Evolutionary conservation across 192 early-diverging fungal genomes (phyloP).

Genomic region (Mortierella claussenii): DNA sequence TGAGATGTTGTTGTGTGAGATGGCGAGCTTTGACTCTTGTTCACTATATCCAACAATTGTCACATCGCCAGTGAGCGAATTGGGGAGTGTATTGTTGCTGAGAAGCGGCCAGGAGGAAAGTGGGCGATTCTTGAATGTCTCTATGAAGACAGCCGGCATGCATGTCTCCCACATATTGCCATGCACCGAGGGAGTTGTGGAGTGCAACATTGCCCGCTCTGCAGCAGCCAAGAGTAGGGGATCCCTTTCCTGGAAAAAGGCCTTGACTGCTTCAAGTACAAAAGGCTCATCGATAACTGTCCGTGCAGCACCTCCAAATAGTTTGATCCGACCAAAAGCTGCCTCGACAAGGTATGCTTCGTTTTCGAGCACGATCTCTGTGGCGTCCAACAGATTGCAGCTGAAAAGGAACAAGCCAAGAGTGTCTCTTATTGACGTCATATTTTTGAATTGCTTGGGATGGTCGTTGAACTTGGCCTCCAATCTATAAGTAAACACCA

Average conservation of each 20-base stretch:
- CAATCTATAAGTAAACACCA: too few relatives aligned
- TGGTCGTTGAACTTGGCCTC: constrained; percentile 11
- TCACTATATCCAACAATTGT: constrained; percentile 22
- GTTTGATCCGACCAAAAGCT: constrained; percentile 36
- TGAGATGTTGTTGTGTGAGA: constrained; percentile 10
- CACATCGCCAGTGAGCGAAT: constrained; percentile 16
- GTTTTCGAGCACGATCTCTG: constrained; percentile 13
- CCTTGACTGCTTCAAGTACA: background rate
- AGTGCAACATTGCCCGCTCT: constrained; percentile 30
- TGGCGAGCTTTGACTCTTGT: constrained; percentile 10
- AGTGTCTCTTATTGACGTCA: constrained; percentile 7
- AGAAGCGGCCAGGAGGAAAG: constrained; percentile 15
- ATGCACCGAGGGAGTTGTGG: constrained; percentile 9
- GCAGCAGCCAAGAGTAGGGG: constrained; percentile 14
- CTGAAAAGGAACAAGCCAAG: constrained; percentile 27
- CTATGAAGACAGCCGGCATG: constrained; percentile 25
- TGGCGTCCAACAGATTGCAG: constrained; percentile 14
- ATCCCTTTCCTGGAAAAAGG: constrained; percentile 25
- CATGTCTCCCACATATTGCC: constrained; percentile 34
- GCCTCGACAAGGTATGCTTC: constrained; percentile 19
- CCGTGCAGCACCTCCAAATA: constrained; percentile 17
- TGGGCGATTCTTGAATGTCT: constrained; percentile 29
- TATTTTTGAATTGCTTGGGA: constrained; percentile 1
- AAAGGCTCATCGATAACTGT: constrained; percentile 38
- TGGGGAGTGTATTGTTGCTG: constrained; percentile 4